Conservation (phyloP, 2,329 filamentous ascomycete genomes). For the Cadophora sp. region DNA sequence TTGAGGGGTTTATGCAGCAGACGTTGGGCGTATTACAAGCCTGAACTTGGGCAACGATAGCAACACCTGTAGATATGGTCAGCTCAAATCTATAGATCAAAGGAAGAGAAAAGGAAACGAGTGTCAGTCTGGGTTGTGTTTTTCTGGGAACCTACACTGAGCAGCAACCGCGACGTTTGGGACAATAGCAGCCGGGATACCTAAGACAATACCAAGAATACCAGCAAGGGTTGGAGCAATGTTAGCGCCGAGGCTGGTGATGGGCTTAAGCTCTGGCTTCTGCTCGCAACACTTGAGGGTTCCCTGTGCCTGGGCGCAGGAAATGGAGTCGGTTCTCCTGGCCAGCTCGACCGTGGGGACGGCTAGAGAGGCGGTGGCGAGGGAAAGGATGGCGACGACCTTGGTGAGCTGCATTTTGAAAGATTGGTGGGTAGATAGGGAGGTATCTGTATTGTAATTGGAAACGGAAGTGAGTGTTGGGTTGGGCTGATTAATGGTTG, state of each 20-base stretch:
- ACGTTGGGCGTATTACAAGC: conserved; percentile 11
- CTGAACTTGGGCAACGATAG: conserved; percentile 5
- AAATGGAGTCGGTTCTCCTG: conserved; percentile 15
- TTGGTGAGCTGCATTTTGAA: conserved; percentile 42
- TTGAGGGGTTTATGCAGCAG: conserved; percentile 20
- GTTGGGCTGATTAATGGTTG: conserved; percentile 9
- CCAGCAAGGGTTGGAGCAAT: conserved; percentile 14
- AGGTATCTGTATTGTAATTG: background rate
- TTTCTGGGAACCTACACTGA: conserved; percentile 17
- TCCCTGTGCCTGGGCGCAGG: conserved; percentile 17
- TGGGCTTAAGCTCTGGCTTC: conserved; percentile 11
- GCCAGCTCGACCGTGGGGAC: conserved; percentile 29
- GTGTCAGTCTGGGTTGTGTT: too few species aligned
- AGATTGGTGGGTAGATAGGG: background rate
- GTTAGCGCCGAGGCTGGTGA: conserved; percentile 7
- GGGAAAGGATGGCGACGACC: conserved; percentile 34
- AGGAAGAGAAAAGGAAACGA: too few species aligned
- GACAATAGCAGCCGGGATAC: conserved; percentile 1
- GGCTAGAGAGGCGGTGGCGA: conserved; percentile 35
- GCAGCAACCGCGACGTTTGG: conserved; percentile 20
- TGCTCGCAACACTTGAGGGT: conserved; percentile 24
- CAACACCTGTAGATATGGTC: conserved; percentile 11
- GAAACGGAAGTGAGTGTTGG: conserved; percentile 18
- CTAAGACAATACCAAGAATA: conserved; percentile 19
- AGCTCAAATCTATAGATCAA: background rate